phyloP scores from a whole-genome alignment of 1,284 basidiomycete species.

The Termitomyces sp. region DNA sequence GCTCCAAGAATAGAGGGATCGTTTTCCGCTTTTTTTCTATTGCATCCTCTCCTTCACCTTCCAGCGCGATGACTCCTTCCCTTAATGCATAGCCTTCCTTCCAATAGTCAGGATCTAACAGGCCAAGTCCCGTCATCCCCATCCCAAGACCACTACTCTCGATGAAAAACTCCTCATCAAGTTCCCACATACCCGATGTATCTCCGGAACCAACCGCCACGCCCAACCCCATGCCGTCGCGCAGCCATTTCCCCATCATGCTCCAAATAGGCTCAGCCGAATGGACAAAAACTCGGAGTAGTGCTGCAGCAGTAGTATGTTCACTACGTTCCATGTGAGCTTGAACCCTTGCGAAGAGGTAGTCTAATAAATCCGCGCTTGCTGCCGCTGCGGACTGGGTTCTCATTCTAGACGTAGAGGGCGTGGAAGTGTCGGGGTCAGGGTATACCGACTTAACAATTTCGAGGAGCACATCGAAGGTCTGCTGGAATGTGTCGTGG shows the following conservation, averaged over 20 bases:
- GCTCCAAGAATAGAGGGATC: conserved; percentile 57
- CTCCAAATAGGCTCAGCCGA: conserved; percentile 70
- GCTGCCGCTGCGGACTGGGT: conserved; percentile 41
- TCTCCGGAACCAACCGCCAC: conserved; percentile 24
- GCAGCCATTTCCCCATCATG: conserved; percentile 70
- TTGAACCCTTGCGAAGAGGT: conserved; percentile 51
- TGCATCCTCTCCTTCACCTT: conserved; percentile 20
- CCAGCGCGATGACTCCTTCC: conserved; percentile 27
- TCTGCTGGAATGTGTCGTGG: conserved; percentile 48
- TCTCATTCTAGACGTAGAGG: conserved; percentile 9
- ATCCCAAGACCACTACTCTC: conserved; percentile 60
- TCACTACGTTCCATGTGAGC: conserved; percentile 55
- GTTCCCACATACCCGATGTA: conserved; percentile 28
- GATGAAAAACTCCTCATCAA: conserved; percentile 80
- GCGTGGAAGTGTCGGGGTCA: conserved; percentile 26
- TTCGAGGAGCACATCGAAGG: conserved; percentile 48
- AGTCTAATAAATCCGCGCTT: conserved; percentile 57
- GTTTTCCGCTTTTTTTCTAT: conserved; percentile 29
- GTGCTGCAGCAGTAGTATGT: conserved; percentile 40
- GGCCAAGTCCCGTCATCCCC: conserved; percentile 37
- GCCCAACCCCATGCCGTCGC: conserved; percentile 61
- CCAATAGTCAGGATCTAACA: conserved; percentile 78
- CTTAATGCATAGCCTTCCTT: conserved; percentile 62
- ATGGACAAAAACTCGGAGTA: conserved; percentile 58
- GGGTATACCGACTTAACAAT: conserved; percentile 35